Base-by-base conservation (phyloP, 805 yeast genomes). In the Candida gorgasii region DNA sequence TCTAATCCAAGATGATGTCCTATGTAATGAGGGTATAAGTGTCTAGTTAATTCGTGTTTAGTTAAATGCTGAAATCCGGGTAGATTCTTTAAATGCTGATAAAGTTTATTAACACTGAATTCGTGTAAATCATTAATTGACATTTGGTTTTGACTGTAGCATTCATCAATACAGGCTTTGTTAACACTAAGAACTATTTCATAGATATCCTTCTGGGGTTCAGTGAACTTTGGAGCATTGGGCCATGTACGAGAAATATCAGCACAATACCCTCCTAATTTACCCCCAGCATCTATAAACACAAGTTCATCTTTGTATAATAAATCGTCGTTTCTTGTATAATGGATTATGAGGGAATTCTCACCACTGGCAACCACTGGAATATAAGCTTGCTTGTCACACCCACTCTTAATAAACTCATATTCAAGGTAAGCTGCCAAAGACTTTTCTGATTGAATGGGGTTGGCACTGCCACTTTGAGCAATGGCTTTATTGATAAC, bases 201-300 rank as follows among this genome's bases (percentile, higher is more conserved):
- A 58, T 93, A 93, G 15, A 93, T 65, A 46, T 92, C 98, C 39
- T 75, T 75, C 62, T 93, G 99, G 2, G 96, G 80, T 8, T 70
- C 78, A 2, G 86, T 65, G 60, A 93, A 93, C 37, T 65, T 68
- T 2, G 95, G 88, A 28, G 76, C 76, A 36, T 82, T 84, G 4
- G 99, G 99, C 97, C 98, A 93, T 0, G 97, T 85, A 49, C 99
- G 76, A 2, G 98, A 90, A 35, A 93, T 93, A 63, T 93, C 99
- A 1, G 97, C 83, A 57, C 96, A 83, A 62, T 93, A 93, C 1
- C 97, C 97, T 30, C 98, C 99, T 32, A 84, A 61, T 38, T 86
- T 77, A 4, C 98, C 99, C 1, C 95, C 95, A 3, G 98, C 98
- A 63, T 93, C 99, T 3, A 93, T 89, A 20, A 93, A 77, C 6